Conservation (phyloP, 371 early-diverging fungal species). For the Mucor mucedo region DNA sequence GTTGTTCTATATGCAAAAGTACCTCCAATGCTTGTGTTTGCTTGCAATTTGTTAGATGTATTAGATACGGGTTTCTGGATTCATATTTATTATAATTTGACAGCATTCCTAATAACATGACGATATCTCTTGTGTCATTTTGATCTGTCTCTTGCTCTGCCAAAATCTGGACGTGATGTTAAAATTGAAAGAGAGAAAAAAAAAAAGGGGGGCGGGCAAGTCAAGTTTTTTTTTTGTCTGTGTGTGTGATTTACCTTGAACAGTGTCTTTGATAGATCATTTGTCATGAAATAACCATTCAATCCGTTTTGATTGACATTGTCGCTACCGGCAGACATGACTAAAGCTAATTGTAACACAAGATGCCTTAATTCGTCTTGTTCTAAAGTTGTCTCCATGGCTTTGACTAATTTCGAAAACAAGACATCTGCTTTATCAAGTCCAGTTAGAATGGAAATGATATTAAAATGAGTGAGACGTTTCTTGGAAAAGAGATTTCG, state of each 20-base stretch:
- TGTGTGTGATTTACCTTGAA: conserved; percentile 33
- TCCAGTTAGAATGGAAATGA: conserved; percentile 57
- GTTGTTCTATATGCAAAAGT: not conserved
- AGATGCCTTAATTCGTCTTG: conserved; percentile 16
- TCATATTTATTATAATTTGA: conserved; percentile 67
- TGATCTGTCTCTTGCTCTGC: not conserved
- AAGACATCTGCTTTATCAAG: conserved; percentile 55
- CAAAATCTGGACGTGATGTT: not conserved
- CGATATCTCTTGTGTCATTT: conserved; percentile 25
- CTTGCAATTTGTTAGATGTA: conserved; percentile 3
- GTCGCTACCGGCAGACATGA: conserved; percentile 59
- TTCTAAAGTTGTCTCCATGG: conserved; percentile 35
- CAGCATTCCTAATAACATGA: conserved; percentile 53
- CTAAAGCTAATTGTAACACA: conserved; percentile 48
- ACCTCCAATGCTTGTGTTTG: conserved; percentile 29
- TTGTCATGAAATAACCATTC: conserved; percentile 64
- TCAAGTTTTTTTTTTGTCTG: not conserved
- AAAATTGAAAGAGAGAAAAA: not conserved
- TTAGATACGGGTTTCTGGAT: conserved; percentile 51
- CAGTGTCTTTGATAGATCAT: conserved; percentile 46
- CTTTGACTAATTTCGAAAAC: conserved; percentile 47
- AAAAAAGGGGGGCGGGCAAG: not conserved
- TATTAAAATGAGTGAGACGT: conserved; percentile 58
- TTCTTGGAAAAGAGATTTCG: conserved; percentile 57
- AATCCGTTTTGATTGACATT: conserved; percentile 65